Conservation (phyloP, 257 asterid species). For the Nicotiana attenuata region DNA sequence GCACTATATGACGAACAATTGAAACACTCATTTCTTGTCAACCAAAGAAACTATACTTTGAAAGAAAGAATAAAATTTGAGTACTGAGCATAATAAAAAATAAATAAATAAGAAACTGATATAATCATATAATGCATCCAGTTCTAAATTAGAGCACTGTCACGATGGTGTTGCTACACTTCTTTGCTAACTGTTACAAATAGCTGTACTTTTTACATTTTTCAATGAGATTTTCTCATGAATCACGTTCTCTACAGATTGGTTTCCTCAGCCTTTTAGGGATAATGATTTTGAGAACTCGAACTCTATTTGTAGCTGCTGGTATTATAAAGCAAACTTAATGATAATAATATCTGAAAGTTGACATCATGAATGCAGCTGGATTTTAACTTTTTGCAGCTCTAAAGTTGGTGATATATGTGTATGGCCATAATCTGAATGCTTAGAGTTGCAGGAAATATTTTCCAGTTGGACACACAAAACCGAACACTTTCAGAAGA, state of each 20-base stretch:
- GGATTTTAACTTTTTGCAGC: background rate
- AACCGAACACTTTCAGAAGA: conserved; percentile 33
- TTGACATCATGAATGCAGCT: background rate
- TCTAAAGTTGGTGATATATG: background rate
- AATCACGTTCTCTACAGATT: background rate
- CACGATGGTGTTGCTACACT: background rate
- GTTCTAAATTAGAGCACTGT: background rate
- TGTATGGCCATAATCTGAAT: background rate
- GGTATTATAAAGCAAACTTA: background rate
- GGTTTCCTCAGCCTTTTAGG: background rate
- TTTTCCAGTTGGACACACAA: conserved; percentile 33
- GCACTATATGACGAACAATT: background rate
- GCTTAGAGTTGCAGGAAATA: conserved; percentile 26
- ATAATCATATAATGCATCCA: background rate
- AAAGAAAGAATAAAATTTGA: background rate
- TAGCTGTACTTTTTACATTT: background rate
- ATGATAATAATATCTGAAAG: no score
- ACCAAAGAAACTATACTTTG: background rate
- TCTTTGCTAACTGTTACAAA: background rate
- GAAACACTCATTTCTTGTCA: background rate
- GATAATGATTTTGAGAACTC: background rate
- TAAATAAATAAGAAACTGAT: background rate
- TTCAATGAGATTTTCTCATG: background rate
- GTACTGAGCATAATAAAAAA: background rate
- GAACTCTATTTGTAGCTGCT: background rate